Evolutionary conservation across 306 rosid species (phyloP).

Genomic region (Acmispon strigosus): DNA sequence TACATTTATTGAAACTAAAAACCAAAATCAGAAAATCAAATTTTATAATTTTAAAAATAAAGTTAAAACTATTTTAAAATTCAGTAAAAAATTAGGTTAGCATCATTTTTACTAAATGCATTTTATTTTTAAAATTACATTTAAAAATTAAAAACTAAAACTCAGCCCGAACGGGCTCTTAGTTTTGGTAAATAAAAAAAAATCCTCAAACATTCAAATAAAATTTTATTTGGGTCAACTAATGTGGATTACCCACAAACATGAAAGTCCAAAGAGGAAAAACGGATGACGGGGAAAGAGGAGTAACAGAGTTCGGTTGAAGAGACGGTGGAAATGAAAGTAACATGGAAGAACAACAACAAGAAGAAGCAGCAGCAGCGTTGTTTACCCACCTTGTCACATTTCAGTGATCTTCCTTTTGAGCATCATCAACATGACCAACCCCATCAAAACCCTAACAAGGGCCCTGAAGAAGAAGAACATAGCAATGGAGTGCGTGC

Average conservation of each 20-base stretch:
- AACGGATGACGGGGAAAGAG: not conserved
- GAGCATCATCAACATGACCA: constrained; percentile 8
- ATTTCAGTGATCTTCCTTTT: constrained; percentile 34
- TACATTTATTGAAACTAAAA: too few relatives aligned
- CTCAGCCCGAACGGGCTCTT: too few relatives aligned
- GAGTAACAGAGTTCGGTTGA: not conserved
- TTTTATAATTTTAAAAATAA: too few relatives aligned
- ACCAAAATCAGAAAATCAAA: too few relatives aligned
- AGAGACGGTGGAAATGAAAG: constrained; percentile 30
- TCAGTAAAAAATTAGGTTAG: too few relatives aligned
- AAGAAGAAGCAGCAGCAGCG: constrained; percentile 28
- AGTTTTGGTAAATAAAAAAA: too few relatives aligned
- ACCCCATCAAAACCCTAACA: not conserved
- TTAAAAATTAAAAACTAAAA: too few relatives aligned
- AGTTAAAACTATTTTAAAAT: too few relatives aligned
- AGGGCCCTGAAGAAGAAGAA: not conserved
- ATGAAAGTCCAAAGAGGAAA: not conserved
- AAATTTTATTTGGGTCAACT: too few relatives aligned
- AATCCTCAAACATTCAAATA: too few relatives aligned
- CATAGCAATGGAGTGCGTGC: not conserved
- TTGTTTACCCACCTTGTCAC: constrained; percentile 7
- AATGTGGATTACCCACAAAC: not conserved
- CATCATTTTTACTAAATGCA: too few relatives aligned
- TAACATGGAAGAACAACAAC: constrained; percentile 39
- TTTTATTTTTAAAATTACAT: too few relatives aligned